phyloP scores from a whole-genome alignment of 331 rosid genomes.

The Acacia pycnantha region DNA sequence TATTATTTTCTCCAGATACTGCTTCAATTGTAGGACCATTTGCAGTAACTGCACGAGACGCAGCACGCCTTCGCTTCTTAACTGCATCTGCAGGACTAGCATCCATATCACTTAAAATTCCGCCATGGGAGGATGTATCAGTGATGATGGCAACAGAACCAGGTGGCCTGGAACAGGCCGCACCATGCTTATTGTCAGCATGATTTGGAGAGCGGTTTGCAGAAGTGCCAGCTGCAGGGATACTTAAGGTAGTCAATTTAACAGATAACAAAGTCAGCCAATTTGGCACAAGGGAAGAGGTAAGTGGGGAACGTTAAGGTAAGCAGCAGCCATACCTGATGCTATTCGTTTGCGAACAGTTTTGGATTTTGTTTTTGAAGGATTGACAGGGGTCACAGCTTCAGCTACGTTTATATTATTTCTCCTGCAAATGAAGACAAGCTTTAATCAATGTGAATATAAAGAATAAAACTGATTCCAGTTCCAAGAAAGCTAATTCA shows the following conservation, averaged over 20 bases:
- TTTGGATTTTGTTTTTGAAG: conserved; percentile 4
- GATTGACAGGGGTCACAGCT: conserved; percentile 31
- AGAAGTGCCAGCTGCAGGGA: neutral
- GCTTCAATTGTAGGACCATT: conserved; percentile 31
- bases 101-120: conserved; percentile 31
- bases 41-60: conserved; percentile 39
- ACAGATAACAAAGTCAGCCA: conserved; percentile 22
- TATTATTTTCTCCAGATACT: conserved; percentile 28
- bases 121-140: conserved; percentile 13
- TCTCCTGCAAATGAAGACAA: conserved; percentile 36
- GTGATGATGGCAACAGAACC: conserved; percentile 18
- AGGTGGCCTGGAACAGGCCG: conserved; percentile 24
- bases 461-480: neutral
- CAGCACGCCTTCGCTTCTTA: conserved; percentile 56
- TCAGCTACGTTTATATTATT: conserved; percentile 41
- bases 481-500: neutral
- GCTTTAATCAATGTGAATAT: conserved; percentile 7
- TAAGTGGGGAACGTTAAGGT: conserved; percentile 4
- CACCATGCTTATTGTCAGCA: conserved; percentile 14
- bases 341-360: conserved; percentile 2
- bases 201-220: conserved; percentile 19
- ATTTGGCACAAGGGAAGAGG: conserved; percentile 17
- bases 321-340: conserved; percentile 8
- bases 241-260: neutral
- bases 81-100: conserved; percentile 62